Evolutionary conservation across 2,329 filamentous ascomycete genomes (phyloP), one percentile per base, ranked within the genome.

Genomic region (Ophiostoma australiae): DNA sequence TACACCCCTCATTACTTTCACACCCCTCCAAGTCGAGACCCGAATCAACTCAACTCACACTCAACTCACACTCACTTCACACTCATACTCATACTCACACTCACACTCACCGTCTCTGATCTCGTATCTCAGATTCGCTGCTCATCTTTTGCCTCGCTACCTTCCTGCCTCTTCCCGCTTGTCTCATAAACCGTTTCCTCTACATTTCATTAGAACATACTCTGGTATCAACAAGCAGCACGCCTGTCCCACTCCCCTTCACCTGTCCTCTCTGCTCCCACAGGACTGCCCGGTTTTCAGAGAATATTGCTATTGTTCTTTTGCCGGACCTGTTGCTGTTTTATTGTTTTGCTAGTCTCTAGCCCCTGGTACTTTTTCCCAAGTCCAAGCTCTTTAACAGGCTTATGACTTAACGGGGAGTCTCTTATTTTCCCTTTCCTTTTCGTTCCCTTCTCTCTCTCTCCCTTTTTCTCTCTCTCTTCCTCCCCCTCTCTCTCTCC

Each of bases 381-480:
- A 31, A 33, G 58, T 63, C 58, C 8, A 63, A 33, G 58, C 23
- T 63, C 58, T 33, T 63, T 27, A 63, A 33, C 58, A 31, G 58
- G 58, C 58, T 35, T 63, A 63, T 63, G 58, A 63, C 27, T 63
- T 63, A 27, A 63, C 58, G 27, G 8, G 10, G 58, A 63, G 58
- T n/a, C 31, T 55, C 11, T 37, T 44, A 3, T 20, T 61, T 69
- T 69, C 33, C 44, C 61, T 39, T 70, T 58, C 72, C 48, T 69
- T 39, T 7, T 48, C 27, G 33, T 31, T 39, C 70, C 58, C 72
- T 27, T 70, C 55, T 44, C 31, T 71, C 41, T 69, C 52, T 70
- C 48, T 61, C 69, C 17, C 44, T 15, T 23, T 58, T 15, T 41
- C 55, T 55, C 41, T 8, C 17, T 2, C 20, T 69, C 70, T 37